Conservation (phyloP, 192 early-diverging fungal species). For the Chytriomyces sp. region DNA sequence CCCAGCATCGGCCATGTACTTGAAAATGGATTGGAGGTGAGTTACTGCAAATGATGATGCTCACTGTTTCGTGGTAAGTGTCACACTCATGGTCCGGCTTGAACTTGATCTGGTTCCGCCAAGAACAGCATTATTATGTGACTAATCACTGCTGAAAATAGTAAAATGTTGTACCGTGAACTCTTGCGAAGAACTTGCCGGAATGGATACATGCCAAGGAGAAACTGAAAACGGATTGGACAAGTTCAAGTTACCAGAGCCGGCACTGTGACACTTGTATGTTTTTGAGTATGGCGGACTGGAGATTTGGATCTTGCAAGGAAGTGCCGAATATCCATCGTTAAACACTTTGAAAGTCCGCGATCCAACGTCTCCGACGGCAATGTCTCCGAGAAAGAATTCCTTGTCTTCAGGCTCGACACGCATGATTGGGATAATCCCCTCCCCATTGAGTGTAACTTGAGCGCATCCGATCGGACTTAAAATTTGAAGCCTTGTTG, state of each 20-base stretch:
- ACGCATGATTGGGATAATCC: slow-evolving; percentile 41
- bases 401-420: slow-evolving; percentile 23
- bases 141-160: neutral
- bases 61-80: slow-evolving; percentile 37
- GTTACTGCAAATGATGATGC: slow-evolving; percentile 26
- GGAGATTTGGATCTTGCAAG: slow-evolving; percentile 14
- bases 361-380: slow-evolving; percentile 38
- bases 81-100: slow-evolving; percentile 45
- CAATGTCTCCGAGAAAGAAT: slow-evolving; percentile 43
- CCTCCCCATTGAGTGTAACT: slow-evolving; percentile 41
- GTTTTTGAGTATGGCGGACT: neutral
- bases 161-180: slow-evolving; percentile 21
- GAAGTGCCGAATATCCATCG: slow-evolving; percentile 16
- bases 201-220: slow-evolving; percentile 24
- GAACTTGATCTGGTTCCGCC: slow-evolving; percentile 37
- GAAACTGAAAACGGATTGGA: slow-evolving; percentile 38
- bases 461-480: slow-evolving; percentile 15
- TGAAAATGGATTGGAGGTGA: slow-evolving; percentile 6
- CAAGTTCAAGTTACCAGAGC: slow-evolving; percentile 27
- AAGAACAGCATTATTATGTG: neutral
- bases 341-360: slow-evolving; percentile 42
- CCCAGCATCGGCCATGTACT: slow-evolving; percentile 55
- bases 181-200: slow-evolving; percentile 33
- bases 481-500: neutral
- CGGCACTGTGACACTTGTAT: neutral